phyloP scores from a whole-genome alignment of 805 yeast species.

The Pichia manshurica region DNA sequence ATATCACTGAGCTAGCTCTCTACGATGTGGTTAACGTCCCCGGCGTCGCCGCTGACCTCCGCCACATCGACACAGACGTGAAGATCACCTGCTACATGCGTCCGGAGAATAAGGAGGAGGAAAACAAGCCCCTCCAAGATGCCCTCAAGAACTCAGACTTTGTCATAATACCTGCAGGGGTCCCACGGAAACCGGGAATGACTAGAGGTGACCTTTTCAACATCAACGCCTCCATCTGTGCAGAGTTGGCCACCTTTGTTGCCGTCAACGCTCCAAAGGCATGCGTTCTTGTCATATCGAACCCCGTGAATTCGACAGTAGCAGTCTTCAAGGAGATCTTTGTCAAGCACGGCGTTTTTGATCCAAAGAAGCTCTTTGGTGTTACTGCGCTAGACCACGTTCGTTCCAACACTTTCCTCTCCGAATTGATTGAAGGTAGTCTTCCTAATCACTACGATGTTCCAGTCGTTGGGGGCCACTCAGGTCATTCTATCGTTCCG shows the following conservation, averaged over 20 bases:
- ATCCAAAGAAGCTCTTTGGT: slow-evolving; percentile 75
- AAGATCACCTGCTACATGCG: slow-evolving; percentile 39
- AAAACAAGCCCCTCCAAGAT: slow-evolving; percentile 28
- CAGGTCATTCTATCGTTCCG: slow-evolving; percentile 92
- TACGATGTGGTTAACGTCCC: slow-evolving; percentile 52
- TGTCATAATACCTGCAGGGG: slow-evolving; percentile 56
- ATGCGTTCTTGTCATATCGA: slow-evolving; percentile 75
- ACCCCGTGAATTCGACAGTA: slow-evolving; percentile 91
- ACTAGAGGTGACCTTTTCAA: slow-evolving; percentile 58
- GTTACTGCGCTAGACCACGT: slow-evolving; percentile 86
- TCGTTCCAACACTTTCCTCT: slow-evolving; percentile 72
- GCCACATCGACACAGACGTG: slow-evolving; percentile 48
- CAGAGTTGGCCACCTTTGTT: slow-evolving; percentile 66
- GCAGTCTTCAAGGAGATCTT: slow-evolving; percentile 83
- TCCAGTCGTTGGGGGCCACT: slow-evolving; percentile 90
- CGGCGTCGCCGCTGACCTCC: slow-evolving; percentile 51
- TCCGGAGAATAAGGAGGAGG: slow-evolving; percentile 22
- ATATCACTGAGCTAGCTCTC: slow-evolving; percentile 40
- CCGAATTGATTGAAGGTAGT: slow-evolving; percentile 42
- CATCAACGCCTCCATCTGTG: slow-evolving; percentile 64
- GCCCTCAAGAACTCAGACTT: slow-evolving; percentile 43
- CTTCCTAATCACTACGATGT: slow-evolving; percentile 51
- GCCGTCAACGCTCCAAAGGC: slow-evolving; percentile 70
- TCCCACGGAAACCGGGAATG: slow-evolving; percentile 63
- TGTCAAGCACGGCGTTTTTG: slow-evolving; percentile 57